Evolutionary conservation across 345 rosid genomes (phyloP), one percentile per base, ranked within the genome.

Genomic region (Bretschneidera sinensis): DNA sequence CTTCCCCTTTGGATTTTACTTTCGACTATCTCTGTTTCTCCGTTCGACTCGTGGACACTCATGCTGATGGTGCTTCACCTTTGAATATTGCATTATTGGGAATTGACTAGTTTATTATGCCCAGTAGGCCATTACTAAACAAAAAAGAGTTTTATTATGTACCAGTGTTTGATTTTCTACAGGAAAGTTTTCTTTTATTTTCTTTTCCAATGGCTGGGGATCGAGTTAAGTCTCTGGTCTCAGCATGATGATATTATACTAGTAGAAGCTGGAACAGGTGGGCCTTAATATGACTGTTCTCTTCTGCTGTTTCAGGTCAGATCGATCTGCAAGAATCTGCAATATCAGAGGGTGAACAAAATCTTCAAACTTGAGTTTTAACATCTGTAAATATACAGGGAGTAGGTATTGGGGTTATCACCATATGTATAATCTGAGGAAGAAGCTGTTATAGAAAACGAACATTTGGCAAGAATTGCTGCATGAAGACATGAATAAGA

Each of bases 321-420:
- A 87, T 85, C 25, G 81, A 89, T 67, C 69, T 92, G 71, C 82
- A 79, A 76, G 97, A 81, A 74, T 59, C 78, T 24, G 75, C 48
- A 9, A 73, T 64, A 28, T 35, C 82, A 16, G 83, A 82, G 75
- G 79, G 74, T 31, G 91, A 79, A 59, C 86, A 70, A 59, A 74
- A 66, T 57, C 77, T 24, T 54, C 79, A 84, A 74, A 59, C 63
- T 59, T 81, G 80, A 80, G 64, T 23, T 63, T 11, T 14, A 11
- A 39, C 1, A 1, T 39, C 15, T 31, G 6, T 31, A 31, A 4
- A 31, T 31, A 31, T 31, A 4, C 17, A 5, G 24, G 55, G 22
- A 35, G 28, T 21, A 43, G 9, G 48, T 17, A 15, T 54, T 59
- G 22, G 22, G 39, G 21, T 47, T 68, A 21, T 62, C 61, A 15